Conservation (phyloP, 2,329 filamentous ascomycete species). For the Fusarium dimerum region DNA sequence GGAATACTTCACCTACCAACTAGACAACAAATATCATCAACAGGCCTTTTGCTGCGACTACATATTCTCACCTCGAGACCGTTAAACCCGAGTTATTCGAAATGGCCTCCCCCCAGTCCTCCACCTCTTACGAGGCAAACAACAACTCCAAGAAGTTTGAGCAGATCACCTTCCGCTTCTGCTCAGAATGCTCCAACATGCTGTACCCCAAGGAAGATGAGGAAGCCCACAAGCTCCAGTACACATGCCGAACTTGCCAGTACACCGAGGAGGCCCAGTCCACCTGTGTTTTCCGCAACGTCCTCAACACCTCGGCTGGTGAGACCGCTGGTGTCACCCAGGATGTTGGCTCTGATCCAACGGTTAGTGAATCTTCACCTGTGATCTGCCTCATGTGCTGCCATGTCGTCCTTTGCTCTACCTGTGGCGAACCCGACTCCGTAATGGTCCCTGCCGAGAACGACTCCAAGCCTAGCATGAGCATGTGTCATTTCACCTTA, state of each 20-base stretch:
- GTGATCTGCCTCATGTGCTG: constrained; percentile 51
- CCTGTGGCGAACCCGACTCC: constrained; percentile 36
- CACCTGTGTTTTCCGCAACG: constrained; percentile 93
- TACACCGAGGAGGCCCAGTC: constrained; percentile 85
- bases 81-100: constrained; percentile 2
- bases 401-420: constrained; percentile 43
- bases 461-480: constrained; percentile 27
- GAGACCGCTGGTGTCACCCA: constrained; percentile 97
- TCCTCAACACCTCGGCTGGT: constrained; percentile 85
- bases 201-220: constrained; percentile 96
- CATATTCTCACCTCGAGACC: constrained; percentile 11
- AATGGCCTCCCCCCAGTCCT: constrained; percentile 62
- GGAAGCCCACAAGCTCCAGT: constrained; percentile 80
- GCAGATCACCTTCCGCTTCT: constrained; percentile 96
- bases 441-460: constrained; percentile 23
- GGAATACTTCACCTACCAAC: constrained; percentile 5
- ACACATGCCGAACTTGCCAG: constrained; percentile 93
- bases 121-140: constrained; percentile 43
- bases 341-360: constrained; percentile 96
- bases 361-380: constrained; percentile 72
- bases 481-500: constrained; percentile 32
- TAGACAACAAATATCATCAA: not conserved
- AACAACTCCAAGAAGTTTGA: constrained; percentile 57
- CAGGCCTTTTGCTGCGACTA: constrained; percentile 1
- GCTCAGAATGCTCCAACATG: constrained; percentile 98